phyloP scores from a whole-genome alignment of 176 grass and related monocot species.

The Oryza glumipatula region DNA sequence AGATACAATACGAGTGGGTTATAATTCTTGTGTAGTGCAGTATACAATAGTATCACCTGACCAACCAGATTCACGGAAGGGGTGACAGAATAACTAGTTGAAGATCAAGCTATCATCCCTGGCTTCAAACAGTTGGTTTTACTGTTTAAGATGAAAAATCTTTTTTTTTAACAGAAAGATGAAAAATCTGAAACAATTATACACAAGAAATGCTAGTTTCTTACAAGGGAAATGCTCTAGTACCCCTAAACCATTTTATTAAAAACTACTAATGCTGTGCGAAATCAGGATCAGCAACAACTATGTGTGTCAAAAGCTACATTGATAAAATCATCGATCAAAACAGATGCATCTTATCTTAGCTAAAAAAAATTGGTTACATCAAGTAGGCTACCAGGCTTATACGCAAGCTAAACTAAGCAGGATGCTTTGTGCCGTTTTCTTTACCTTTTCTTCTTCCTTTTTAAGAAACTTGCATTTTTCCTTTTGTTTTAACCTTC shows the following conservation, averaged over 20 bases:
- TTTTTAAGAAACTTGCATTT: background rate
- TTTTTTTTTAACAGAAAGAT: background rate
- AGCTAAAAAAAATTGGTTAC: background rate
- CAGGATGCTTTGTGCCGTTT: background rate
- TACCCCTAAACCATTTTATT: background rate
- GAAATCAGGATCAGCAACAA: background rate
- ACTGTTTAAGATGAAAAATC: background rate
- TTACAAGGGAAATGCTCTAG: conserved; percentile 4
- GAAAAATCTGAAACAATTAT: background rate
- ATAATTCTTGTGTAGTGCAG: background rate
- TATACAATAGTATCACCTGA: background rate
- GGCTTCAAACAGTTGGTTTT: background rate
- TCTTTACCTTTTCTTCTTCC: background rate
- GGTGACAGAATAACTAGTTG: background rate
- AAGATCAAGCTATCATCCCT: background rate
- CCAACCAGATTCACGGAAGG: background rate
- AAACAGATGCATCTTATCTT: background rate
- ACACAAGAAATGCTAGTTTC: background rate
- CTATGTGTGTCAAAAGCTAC: background rate
- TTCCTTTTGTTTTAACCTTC: background rate
- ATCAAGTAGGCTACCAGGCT: background rate
- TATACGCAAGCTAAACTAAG: background rate
- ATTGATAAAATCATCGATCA: background rate
- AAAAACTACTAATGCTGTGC: background rate
- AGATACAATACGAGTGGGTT: conserved; percentile 4